Evolutionary conservation across 805 yeast species (phyloP).

Genomic region (Candida jianshihensis): DNA sequence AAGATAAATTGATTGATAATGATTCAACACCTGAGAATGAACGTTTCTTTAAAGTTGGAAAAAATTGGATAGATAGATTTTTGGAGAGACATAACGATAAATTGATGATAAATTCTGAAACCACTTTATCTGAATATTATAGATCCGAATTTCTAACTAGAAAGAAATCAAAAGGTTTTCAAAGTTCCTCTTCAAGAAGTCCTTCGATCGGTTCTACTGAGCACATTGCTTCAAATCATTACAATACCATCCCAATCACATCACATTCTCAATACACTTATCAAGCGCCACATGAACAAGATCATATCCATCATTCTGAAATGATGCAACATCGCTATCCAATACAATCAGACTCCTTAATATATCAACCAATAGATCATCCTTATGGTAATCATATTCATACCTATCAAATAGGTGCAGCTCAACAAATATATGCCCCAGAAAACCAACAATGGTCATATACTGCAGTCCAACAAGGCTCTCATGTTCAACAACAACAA

Average conservation of each 20-base stretch:
- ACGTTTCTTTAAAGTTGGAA: conserved; percentile 20
- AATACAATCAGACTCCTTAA: conserved; percentile 4
- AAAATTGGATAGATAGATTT: conserved; percentile 25
- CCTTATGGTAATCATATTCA: background rate
- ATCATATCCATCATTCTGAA: too few relatives aligned
- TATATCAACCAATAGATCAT: conserved; percentile 1
- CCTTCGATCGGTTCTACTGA: too few relatives aligned
- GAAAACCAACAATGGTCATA: background rate
- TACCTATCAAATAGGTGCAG: too few relatives aligned
- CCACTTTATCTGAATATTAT: conserved; percentile 21
- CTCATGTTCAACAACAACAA: background rate
- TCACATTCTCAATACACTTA: conserved; percentile 3
- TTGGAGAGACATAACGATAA: conserved; percentile 23
- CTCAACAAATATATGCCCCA: too few relatives aligned
- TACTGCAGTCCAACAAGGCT: background rate
- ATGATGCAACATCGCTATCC: conserved; percentile 2
- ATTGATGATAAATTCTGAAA: conserved; percentile 15
- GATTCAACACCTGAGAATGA: too few relatives aligned
- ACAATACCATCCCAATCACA: too few relatives aligned
- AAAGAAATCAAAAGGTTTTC: conserved; percentile 18
- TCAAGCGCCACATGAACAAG: conserved; percentile 1
- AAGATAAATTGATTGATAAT: conserved; percentile 7
- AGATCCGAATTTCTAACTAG: conserved; percentile 22
- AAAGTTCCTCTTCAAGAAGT: too few relatives aligned
- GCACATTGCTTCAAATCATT: too few relatives aligned